A percentile compares a stretch with the other conserved stretches of the same genome.
These are phyloP conservation scores for Globisporangium mamillatum DNA, from an alignment of 352 stramenopile genomes.

Conservation along the genomic window DNA sequence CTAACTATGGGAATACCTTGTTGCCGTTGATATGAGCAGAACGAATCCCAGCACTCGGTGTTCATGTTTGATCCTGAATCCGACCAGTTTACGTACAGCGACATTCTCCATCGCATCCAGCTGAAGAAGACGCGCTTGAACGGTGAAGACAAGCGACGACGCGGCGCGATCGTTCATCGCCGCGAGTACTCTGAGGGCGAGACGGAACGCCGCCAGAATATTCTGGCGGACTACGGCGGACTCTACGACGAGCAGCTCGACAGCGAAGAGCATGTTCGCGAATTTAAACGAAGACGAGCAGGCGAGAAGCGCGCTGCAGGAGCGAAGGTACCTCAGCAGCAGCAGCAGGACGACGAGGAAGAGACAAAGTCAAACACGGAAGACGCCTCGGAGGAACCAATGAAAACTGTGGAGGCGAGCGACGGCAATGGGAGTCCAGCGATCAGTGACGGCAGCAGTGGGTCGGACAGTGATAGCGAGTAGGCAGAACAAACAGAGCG, in stretches of 20 bases:
- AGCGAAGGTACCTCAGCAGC: conserved; percentile 6
- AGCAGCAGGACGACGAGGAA: conserved; percentile 25
- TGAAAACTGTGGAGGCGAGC: conserved; percentile 5
- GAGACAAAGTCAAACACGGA: conserved; percentile 42
- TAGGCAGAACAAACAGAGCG: conserved; percentile 17
- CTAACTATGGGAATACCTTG: not conserved
- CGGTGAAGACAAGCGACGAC: conserved; percentile 76
- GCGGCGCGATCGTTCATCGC: conserved; percentile 72
- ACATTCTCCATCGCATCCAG: conserved; percentile 72
- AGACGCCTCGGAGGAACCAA: conserved; percentile 9
- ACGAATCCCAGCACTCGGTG: conserved; percentile 71
- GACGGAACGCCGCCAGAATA: conserved; percentile 47
- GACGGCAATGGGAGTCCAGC: conserved; percentile 55
- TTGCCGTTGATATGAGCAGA: conserved; percentile 7
- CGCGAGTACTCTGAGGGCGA: conserved; percentile 73
- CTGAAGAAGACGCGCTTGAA: conserved; percentile 80
- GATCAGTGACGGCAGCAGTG: conserved; percentile 52
- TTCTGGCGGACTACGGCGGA: conserved; percentile 61
- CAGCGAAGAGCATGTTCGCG: conserved; percentile 55
- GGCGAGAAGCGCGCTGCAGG: conserved; percentile 19
- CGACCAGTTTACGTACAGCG: conserved; percentile 74
- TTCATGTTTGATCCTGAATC: conserved; percentile 80
- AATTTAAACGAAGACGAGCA: conserved; percentile 59
- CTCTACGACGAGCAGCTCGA: conserved; percentile 68
- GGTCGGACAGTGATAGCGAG: conserved; percentile 70